Conservation (phyloP, 257 asterid genomes). For the Plantago ovata region DNA sequence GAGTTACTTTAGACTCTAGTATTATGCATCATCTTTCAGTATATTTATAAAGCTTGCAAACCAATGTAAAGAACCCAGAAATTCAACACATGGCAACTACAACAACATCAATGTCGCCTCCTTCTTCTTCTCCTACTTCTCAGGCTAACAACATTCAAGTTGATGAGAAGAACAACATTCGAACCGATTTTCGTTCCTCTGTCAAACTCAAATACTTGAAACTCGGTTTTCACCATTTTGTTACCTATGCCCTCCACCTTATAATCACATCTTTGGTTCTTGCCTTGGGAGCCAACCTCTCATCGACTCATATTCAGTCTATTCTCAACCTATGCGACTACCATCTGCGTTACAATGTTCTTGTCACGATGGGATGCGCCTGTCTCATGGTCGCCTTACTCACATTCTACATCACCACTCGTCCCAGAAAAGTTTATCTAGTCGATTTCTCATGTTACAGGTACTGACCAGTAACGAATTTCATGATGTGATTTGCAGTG, state of each 20-base stretch:
- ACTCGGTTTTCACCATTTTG: conserved; percentile 35
- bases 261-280: conserved; percentile 25
- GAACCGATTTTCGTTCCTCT: conserved; percentile 22
- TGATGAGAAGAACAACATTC: background rate
- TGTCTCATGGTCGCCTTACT: conserved; percentile 26
- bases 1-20: too few relatives aligned
- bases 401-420: conserved; percentile 29
- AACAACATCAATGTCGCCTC: too few relatives aligned
- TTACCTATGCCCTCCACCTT: conserved; percentile 36
- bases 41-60: too few relatives aligned
- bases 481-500: too few relatives aligned
- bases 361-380: conserved; percentile 18
- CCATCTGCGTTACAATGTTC: conserved; percentile 25
- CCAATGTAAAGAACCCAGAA: too few relatives aligned
- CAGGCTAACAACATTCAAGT: too few relatives aligned
- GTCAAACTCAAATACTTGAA: conserved; percentile 35
- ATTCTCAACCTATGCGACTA: conserved; percentile 26
- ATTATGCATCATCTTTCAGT: too few relatives aligned
- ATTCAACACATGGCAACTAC: too few relatives aligned
- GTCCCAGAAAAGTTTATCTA: conserved; percentile 36
- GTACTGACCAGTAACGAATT: too few relatives aligned
- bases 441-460: conserved; percentile 39
- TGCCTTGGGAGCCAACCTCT: conserved; percentile 25
- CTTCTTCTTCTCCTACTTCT: too few relatives aligned
- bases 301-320: conserved; percentile 14